Evolutionary conservation across 75 land plant genomes (phyloP), one percentile per base, ranked within the genome.

Genomic region (Sequoia sempervirens): DNA sequence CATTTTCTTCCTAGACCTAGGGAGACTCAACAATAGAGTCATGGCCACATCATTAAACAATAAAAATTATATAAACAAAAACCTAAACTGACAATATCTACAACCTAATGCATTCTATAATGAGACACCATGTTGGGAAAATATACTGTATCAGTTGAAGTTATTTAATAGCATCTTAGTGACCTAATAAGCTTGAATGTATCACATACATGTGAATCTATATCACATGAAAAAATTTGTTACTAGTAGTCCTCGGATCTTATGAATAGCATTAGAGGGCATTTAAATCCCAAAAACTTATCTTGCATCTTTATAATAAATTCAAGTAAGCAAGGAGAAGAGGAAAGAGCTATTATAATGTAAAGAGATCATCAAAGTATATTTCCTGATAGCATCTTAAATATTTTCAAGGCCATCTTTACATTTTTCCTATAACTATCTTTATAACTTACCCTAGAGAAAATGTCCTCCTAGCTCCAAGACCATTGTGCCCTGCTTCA

Each of bases 401-500:
- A 38, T 0, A 32, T 14, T 37, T 75, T 28, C 26, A 68, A 68
- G 28, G 32, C 28, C 7, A 28, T 68, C 11, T 50, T 4, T 52
- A 37, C 6, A 15, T 34, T 69, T 52, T 34, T 14, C 37, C 6
- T 69, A 79, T 41, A 17, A 36, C 18, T 47, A 50, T 38, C 76
- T 26, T 50, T 4, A 61, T 32, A n/a, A 73, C 83, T 68, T 79
- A 97, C 99, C 99, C 99, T 91, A 95, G 99, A 76, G 93, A 96
- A 86, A 82, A 95, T 64, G 95, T 97, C 41, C 98, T 85, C 36
- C 99, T 98, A 83, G 99, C 99, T 30, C 99, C 99, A 80, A 97
- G 91, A 46, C 98, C 99, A 86, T 97, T 97, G 84, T 97, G 99
- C 61, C 99, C 99, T 46, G 95, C 99, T 89, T 97, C 99, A 92